phyloP scores from a whole-genome alignment of 768 basidiomycete species.

The Paxillus ammoniavirescens region DNA sequence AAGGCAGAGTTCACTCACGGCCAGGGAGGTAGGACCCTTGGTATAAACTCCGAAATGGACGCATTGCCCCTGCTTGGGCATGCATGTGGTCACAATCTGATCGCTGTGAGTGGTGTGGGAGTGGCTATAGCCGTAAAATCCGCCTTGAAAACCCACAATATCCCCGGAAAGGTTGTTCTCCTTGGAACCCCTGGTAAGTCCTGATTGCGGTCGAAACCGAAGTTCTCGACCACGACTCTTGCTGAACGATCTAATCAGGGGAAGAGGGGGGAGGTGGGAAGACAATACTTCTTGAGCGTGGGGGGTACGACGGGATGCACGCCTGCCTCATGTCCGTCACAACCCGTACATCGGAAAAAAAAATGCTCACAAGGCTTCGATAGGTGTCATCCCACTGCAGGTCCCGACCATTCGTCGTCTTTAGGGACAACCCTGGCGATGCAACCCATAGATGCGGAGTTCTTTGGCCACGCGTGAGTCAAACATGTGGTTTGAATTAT shows the following conservation, averaged over 20 bases:
- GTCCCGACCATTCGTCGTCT: conserved; percentile 47
- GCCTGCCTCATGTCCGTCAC: conserved; percentile 65
- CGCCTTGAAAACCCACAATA: conserved; percentile 59
- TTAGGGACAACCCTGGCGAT: conserved; percentile 60
- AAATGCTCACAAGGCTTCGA: conserved; percentile 9
- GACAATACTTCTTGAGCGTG: conserved; percentile 65
- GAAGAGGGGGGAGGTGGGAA: conserved; percentile 84
- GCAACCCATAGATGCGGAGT: conserved; percentile 67
- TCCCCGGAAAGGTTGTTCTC: conserved; percentile 67
- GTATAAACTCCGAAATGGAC: conserved; percentile 80
- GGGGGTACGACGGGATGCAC: conserved; percentile 81
- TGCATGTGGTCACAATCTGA: conserved; percentile 83
- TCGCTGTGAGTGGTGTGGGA: conserved; percentile 75
- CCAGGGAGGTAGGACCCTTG: conserved; percentile 60
- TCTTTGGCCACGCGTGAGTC: conserved; percentile 68
- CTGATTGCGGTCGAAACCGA: background rate
- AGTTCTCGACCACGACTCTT: background rate
- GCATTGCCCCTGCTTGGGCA: conserved; percentile 55
- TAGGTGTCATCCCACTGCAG: conserved; percentile 75
- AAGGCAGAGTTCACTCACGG: conserved; percentile 66
- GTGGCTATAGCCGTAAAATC: conserved; percentile 71
- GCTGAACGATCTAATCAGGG: conserved; percentile 38
- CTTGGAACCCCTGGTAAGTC: conserved; percentile 72
- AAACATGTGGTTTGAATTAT: background rate
- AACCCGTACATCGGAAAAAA: conserved; percentile 6